phyloP scores from a whole-genome alignment of 2,329 filamentous ascomycete genomes.

The Pseudogymnoascus sp. region DNA sequence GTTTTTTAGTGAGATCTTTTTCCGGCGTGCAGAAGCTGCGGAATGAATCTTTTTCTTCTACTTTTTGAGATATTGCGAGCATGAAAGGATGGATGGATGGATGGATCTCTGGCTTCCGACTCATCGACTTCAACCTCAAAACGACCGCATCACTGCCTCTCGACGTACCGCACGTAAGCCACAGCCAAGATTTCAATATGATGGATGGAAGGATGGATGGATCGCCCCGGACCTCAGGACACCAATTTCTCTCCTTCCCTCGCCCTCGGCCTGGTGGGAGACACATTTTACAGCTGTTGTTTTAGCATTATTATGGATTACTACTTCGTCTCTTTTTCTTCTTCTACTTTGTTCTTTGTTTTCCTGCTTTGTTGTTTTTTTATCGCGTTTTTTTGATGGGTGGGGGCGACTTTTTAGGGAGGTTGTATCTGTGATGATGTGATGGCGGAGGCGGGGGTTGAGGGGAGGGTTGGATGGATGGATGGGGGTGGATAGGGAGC shows the following conservation, averaged over 20 bases:
- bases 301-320: slow-evolving; percentile 3
- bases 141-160: neutral
- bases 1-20: neutral
- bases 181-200: neutral
- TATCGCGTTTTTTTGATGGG: neutral
- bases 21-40: neutral
- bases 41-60: neutral
- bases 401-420: neutral
- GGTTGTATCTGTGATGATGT: slow-evolving; percentile 2
- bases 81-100: neutral
- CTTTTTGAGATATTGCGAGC: slow-evolving; percentile 3
- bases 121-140: neutral
- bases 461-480: neutral
- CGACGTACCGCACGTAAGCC: neutral
- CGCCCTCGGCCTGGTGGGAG: neutral
- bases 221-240: neutral
- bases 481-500: neutral
- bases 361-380: neutral
- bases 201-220: neutral
- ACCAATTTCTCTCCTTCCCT: neutral
- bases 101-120: neutral
- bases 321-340: neutral
- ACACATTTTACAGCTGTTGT: neutral
- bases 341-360: slow-evolving; percentile 3
- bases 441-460: neutral